Conservation (phyloP, 495 filamentous ascomycete species). For the Collariella sp. region DNA sequence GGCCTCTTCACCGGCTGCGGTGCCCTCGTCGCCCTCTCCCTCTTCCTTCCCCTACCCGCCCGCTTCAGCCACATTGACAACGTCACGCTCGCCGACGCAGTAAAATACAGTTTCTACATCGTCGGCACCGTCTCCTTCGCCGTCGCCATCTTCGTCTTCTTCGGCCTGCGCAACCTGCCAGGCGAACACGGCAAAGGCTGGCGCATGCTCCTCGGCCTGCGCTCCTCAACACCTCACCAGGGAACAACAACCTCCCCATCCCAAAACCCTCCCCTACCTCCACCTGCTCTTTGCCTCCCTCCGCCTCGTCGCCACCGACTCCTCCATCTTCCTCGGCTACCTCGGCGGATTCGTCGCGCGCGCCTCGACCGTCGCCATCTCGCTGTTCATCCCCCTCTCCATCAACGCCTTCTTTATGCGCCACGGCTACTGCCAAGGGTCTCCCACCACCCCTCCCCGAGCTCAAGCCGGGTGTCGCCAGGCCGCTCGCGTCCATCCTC, state of each 20-base stretch:
- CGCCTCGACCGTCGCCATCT: conserved; percentile 91
- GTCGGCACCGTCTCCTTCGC: conserved; percentile 64
- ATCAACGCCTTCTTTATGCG: conserved; percentile 81
- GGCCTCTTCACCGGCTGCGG: conserved; percentile 89
- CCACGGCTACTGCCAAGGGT: conserved; percentile 66
- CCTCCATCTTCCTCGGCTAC: conserved; percentile 76
- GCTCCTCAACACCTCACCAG: not conserved
- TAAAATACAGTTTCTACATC: conserved; percentile 75
- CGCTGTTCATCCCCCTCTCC: conserved; percentile 84
- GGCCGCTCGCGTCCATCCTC: conserved; percentile 74
- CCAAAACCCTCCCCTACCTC: conserved; percentile 30
- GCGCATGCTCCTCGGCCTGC: conserved; percentile 41
- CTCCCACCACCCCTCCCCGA: conserved; percentile 52
- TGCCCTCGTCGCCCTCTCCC: conserved; percentile 67
- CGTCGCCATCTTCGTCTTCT: conserved; percentile 63
- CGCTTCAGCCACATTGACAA: conserved; percentile 59
- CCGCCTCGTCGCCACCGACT: conserved; percentile 62
- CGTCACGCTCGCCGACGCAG: conserved; percentile 55
- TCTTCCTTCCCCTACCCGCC: conserved; percentile 83
- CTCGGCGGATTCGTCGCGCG: conserved; percentile 91
- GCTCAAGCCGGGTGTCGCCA: conserved; percentile 68
- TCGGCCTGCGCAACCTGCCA: conserved; percentile 69
- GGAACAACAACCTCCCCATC: not conserved
- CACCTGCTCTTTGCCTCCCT: conserved; percentile 55
- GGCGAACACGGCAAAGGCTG: conserved; percentile 73